Evolutionary conservation across 192 early-diverging fungal species (phyloP).

Genomic region (Backusella parvicylindrica): DNA sequence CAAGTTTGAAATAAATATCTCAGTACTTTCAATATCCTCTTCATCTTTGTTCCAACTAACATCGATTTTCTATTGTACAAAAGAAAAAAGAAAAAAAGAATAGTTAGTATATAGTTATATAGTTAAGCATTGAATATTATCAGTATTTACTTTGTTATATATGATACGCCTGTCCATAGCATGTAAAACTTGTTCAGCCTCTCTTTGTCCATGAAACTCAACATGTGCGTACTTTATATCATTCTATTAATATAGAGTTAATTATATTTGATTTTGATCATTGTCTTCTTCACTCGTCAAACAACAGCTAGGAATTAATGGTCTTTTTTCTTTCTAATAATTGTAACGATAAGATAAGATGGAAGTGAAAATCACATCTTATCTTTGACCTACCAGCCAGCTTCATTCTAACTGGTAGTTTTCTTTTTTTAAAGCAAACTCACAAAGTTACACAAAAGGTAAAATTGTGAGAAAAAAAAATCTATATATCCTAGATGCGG

Average conservation of each 20-base stretch:
- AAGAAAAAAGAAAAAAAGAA: neutral
- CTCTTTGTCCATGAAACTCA: constrained; percentile 66
- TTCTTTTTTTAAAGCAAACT: neutral
- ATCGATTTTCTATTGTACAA: constrained; percentile 17
- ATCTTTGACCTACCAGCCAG: neutral
- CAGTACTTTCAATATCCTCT: neutral
- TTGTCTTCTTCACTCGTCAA: neutral
- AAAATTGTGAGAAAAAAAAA: neutral
- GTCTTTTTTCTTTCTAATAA: neutral
- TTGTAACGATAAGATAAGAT: neutral
- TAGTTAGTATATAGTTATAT: neutral
- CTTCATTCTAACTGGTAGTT: neutral
- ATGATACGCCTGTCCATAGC: constrained; percentile 65
- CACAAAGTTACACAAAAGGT: neutral
- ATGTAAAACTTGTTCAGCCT: constrained; percentile 70
- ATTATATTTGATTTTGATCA: no score
- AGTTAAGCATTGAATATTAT: neutral
- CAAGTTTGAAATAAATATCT: neutral
- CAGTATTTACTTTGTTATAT: constrained; percentile 46
- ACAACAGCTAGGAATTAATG: neutral
- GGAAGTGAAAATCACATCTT: neutral
- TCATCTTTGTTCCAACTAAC: constrained; percentile 13
- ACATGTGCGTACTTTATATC: constrained; percentile 79
- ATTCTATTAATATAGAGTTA: neutral
- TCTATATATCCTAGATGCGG: neutral